Base-by-base conservation (phyloP, 306 rosid species). In the Acacia crassicarpa region DNA sequence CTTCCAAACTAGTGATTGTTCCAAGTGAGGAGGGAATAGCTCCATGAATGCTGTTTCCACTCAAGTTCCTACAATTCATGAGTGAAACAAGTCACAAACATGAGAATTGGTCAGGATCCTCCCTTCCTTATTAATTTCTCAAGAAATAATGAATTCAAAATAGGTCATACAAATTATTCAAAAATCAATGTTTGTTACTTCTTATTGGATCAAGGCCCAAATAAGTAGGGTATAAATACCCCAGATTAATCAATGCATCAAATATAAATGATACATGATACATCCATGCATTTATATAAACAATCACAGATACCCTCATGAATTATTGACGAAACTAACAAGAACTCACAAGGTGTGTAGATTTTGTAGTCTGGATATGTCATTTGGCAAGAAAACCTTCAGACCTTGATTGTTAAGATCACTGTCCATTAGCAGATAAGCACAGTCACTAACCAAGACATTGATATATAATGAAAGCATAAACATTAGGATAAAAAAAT, bases 331-430 rank as follows among this genome's bases (percentile, higher is more conserved):
- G 69, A 54, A 65, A 75, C 48, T 43, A 56, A 58, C 58, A 81
- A 80, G 74, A 81, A 88, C 97, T 93, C 78, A 96, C 98, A 96
- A 74, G 93, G 79, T 90, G 78, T 87, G 94, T 72, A 96, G 89
- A 86, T 92, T 91, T 46, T 46, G 90, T 81, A 96, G 87, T 80
- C 86, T 90, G 80, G 97, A 91, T 73, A 90, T 87, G 74, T 93
- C 98, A 83, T 66, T 76, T 61, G 89, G 95, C 86, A 96, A 87
- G 87, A 85, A 91, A 49, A 98, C 98, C 81, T 85, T 93, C 51
- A 96, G 89, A 87, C 91, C 99, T 90, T 93, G 98, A 80, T 86
- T 96, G 92, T 90, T 96, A 72, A 96, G 98, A 84, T 87, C 98
- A 69, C 99, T 96, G 94, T 68, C 65, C 86, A 91, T 58, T 73